Conservation (phyloP, 140 eudicot species). For the Flaveria floridana region DNA sequence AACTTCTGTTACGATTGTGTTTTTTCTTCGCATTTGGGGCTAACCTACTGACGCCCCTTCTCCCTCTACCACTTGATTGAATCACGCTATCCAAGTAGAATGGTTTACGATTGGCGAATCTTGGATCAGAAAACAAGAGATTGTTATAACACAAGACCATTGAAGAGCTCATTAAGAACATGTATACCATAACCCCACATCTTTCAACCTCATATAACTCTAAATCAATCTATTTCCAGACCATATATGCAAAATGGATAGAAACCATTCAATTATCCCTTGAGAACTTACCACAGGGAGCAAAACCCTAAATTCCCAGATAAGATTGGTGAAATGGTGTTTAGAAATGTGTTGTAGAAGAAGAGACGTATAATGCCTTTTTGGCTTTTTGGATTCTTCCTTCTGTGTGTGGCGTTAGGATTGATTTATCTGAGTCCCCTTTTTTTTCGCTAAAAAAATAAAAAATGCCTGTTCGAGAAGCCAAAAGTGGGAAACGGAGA, state of each 20-base stretch:
- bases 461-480: conserved; percentile 17
- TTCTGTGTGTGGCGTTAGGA: conserved; percentile 15
- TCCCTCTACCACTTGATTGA: conserved; percentile 32
- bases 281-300: conserved; percentile 5
- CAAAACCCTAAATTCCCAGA: conserved; percentile 23
- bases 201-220: conserved; percentile 52
- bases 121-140: conserved; percentile 36
- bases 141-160: conserved; percentile 51
- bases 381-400: conserved; percentile 3
- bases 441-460: conserved; percentile 15
- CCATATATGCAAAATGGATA: conserved; percentile 9
- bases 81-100: conserved; percentile 29
- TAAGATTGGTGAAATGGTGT: neutral
- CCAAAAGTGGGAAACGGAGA: neutral
- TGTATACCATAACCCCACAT: conserved; percentile 68
- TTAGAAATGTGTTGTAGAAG: conserved; percentile 20
- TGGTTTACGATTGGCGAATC: conserved; percentile 23
- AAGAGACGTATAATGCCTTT: neutral
- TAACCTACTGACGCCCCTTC: conserved; percentile 38
- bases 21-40: conserved; percentile 61
- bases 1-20: conserved; percentile 43
- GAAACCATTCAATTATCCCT: conserved; percentile 17
- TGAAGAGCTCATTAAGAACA: conserved; percentile 89
- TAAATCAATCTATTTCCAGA: conserved; percentile 29
- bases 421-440: neutral